Base-by-base conservation (phyloP, 352 stramenopile genomes). In the Globisporangium lucens region DNA sequence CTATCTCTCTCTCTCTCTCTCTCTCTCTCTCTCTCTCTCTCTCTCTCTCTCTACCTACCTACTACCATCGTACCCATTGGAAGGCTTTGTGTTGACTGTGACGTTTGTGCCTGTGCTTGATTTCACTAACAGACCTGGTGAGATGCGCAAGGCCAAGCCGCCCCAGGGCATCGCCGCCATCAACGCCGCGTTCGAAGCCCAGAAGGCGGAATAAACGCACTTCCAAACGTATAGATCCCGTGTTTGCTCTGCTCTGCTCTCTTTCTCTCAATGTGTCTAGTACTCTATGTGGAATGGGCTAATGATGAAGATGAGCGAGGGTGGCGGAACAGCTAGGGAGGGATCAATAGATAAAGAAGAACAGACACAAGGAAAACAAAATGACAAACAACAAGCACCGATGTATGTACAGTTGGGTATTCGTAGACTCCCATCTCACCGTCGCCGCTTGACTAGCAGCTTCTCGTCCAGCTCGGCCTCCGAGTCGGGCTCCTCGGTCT, bases 131-230 rank as follows among this genome's bases (percentile, higher is more conserved):
- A 94, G 88, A 74, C 82, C 82, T 20, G 88, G 88, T 68, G 88
- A 96, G 83, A 91, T 94, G 70, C 88, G 88, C 65, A 92, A 91
- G 76, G 79, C 84, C 13, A 89, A 86, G 68, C 85, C 85, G 36
- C 72, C 75, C 3, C 78, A 84, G 61, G 81, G 83, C 47, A 78
- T 92, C 55, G 78, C 83, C 13, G 83, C 81, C 46, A 75, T 77
- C 64, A 71, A 78, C 17, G 74, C 67, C 20, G 75, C 76, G 6
- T 85, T 89, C 63, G 79, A 87, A 46, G 74, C 73, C 24, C 65
- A 82, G 67, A 63, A 60, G 38, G 51, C 52, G 10, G 35, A 53
- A 55, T 52, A 61, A 55, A 30, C 29, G n/a, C 22, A 27, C 22
- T 24, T 1, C 33, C n/a, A 17, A 46, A 58, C 52, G 17, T 58